Evolutionary conservation across 352 stramenopile species (phyloP).

Genomic region (Thalassiosira hispida): DNA sequence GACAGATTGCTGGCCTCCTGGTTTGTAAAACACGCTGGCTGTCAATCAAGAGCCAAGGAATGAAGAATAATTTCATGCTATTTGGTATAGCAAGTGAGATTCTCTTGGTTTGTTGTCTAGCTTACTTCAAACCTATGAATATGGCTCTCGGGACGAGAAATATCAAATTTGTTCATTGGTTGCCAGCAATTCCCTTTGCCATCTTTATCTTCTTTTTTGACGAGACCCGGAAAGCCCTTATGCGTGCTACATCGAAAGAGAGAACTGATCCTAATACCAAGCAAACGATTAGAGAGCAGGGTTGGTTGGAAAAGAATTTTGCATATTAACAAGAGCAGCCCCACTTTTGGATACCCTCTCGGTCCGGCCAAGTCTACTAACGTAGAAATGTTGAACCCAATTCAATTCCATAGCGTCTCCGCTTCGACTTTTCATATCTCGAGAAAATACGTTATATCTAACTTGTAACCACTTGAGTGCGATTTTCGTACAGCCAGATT

Average conservation of each 20-base stretch:
- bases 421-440: no score
- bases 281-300: conserved; percentile 87
- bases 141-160: conserved; percentile 86
- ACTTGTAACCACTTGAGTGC: no score
- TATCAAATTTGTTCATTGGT: conserved; percentile 91
- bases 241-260: conserved; percentile 87
- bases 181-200: conserved; percentile 89
- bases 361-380: no score
- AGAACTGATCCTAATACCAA: conserved; percentile 86
- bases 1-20: conserved; percentile 91
- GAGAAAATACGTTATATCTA: no score
- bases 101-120: conserved; percentile 87
- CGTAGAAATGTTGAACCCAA: no score
- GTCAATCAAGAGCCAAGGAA: conserved; percentile 90
- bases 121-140: conserved; percentile 88
- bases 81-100: conserved; percentile 93
- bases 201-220: conserved; percentile 87
- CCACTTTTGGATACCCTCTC: no score
- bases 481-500: no score
- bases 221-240: conserved; percentile 90
- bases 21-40: conserved; percentile 93
- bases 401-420: no score
- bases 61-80: conserved; percentile 92
- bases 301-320: conserved; percentile 86
- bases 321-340: no score